Base-by-base conservation (phyloP, 345 rosid genomes). In the Fremontodendron californicum region DNA sequence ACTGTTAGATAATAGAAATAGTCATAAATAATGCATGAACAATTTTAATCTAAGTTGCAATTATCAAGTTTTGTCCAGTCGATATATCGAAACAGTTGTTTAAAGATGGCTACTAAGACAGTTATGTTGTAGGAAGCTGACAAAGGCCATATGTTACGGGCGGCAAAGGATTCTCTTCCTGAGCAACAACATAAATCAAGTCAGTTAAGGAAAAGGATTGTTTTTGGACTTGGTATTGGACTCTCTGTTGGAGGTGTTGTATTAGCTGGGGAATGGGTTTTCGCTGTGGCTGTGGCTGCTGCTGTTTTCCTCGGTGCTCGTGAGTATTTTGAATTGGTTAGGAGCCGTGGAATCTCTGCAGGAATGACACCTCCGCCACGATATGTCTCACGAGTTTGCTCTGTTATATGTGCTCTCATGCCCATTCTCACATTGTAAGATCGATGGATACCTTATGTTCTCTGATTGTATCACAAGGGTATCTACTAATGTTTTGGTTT, bases 311-410 rank as follows among this genome's bases (percentile, higher is more conserved):
- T 87, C 8, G 96, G 92, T 64, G 83, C 98, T 15, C 90, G 92
- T 0, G 97, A 95, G 79, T 95, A 93, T 82, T 93, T 95, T 78
- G 94, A 92, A 80, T 81, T 93, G 78, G 96, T 95, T 67, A 83
- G 96, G 68, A 95, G 96, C 80, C 89, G 84, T 61, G 98, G 96
- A 78, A 93, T 95, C 16, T 80, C 98, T 43, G 89, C 79, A 11
- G 98, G 97, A 84, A 95, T 95, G 99, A 93, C 98, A 0, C 98
- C 99, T 68, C 98, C 98, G 68, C 99, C 99, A 57, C 91, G 91
- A 84, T 95, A 89, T 80, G 92, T 90, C 51, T 93, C 97, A 37
- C 87, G 93, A 46, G 91, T 90, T 85, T 95, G 96, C 86, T 90
- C 96, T 1, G 90, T 93, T 74, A 85, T 95, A 62, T 95, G 96